These are phyloP conservation scores for Hemisphaericaspora nanyangensis DNA, from an alignment of 805 yeast genomes.

Conservation along the genomic window DNA sequence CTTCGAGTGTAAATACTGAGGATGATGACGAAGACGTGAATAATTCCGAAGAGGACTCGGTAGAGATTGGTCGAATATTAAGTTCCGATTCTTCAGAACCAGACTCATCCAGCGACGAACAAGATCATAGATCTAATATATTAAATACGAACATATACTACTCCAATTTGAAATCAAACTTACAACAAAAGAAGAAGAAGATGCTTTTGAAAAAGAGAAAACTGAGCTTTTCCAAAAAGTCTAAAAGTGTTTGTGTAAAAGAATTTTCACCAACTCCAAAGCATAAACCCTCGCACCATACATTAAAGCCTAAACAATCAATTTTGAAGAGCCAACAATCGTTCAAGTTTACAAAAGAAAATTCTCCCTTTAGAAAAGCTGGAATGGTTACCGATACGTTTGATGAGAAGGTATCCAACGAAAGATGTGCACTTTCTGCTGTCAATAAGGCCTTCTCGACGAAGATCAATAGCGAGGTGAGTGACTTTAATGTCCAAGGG, in stretches of 20 bases:
- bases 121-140: conserved; percentile 2
- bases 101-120: conserved; percentile 12
- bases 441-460: conserved; percentile 10
- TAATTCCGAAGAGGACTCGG: conserved; percentile 4
- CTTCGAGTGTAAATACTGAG: conserved; percentile 23
- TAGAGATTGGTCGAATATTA: background rate
- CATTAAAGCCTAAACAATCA: conserved; percentile 37
- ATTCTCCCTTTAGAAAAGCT: conserved; percentile 5
- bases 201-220: conserved; percentile 1
- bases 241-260: background rate
- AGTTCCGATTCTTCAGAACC: conserved; percentile 7
- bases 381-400: conserved; percentile 1
- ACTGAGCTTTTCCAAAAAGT: background rate
- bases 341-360: conserved; percentile 1
- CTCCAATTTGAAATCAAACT: conserved; percentile 8
- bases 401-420: conserved; percentile 1
- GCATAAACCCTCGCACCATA: conserved; percentile 41
- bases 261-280: conserved; percentile 32
- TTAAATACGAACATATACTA: conserved; percentile 20
- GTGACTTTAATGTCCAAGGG: conserved; percentile 8
- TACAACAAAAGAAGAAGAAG: conserved; percentile 5
- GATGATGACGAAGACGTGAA: conserved; percentile 13
- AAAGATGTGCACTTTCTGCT: conserved; percentile 6
- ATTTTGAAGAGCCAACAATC: conserved; percentile 25
- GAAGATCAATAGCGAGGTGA: conserved; percentile 4